Base-by-base conservation (phyloP, 1,284 basidiomycete genomes). In the Tylopilus sp. region DNA sequence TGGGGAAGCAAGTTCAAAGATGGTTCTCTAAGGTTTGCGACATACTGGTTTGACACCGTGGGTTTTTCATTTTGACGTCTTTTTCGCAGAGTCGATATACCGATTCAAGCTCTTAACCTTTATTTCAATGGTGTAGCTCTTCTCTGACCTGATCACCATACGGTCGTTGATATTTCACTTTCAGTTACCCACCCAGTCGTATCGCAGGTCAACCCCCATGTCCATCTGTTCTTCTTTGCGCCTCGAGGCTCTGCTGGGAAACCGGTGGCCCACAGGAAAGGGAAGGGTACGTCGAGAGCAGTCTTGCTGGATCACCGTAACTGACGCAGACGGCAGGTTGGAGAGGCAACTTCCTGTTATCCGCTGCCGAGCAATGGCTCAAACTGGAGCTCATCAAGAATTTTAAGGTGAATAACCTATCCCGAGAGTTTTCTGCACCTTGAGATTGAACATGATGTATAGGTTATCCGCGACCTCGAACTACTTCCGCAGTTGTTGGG, bases 171-270 rank as follows among this genome's bases (percentile, higher is more conserved):
- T 41, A 11, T 41, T 36, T 18, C 18, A 33, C 46, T 47, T 50
- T 8, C 56, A 92, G 94, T 97, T 52, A 97, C 94, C 55, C 88
- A 97, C 67, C 90, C 92, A 2, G 88, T 98, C 41, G 96, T 99
- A 30, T 94, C 91, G 1, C 95, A 95, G 72, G 94, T 92, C 26
- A 99, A 98, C 62, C 96, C 95, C 0, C 97, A 99, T 66, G 92
- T 99, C 11, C 96, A 98, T 68, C 60, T 98, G n/a, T 99, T 99
- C 73, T 96, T 97, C 72, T 98, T 97, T 62, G 92, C 92, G 1
- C 89, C 93, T 26, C 79, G 92, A 59, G 96, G 96, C 4, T 92
- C 93, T 0, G 92, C 95, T 3, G 96, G 96, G 25, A 86, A 86
- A 59, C 95, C 95, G 0, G 95, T 97, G 1, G 90, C 91, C 6